Base-by-base conservation (phyloP, 78 protist species). In the Polysphondylium violaceum region DNA sequence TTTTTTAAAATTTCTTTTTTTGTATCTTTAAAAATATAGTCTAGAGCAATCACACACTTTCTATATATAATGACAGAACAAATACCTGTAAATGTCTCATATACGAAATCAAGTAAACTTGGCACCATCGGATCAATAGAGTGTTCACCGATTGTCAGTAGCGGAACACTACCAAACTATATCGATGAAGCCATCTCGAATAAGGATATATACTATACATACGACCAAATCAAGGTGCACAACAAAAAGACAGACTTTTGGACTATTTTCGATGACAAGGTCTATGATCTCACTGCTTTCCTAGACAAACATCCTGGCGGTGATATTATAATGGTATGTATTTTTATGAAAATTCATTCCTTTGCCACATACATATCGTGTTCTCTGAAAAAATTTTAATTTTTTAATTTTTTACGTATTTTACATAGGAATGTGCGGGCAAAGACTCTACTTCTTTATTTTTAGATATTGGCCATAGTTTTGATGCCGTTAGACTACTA, bases 251-350 rank as follows among this genome's bases (percentile, higher is more conserved):
- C 61, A 36, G 93, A 88, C 38, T 47, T 75, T 9, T 95, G 96
- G 97, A n/a, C 92, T 33, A 78, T 85, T 14, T 72, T 96, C 41
- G 7, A 81, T 36, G 92, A 87, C 61, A 91, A 83, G 44, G 97
- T 94, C 25, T 96, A 93, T 73, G 96, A 96, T 53, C 76, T 96
- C 9, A 90, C 97, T n/a, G 16, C 41, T 33, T 96, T 92, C 72
- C 53, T 88, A 16, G 51, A 76, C 3, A 79, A 87, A 55, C 97
- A 96, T 74, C 97, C 97, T 3, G 97, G 97, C 43, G 97, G 97
- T 3, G 86, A 76, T 55, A 94, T 90, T 21, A 93, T 93, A 41
- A 38, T 87, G 76, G 89, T 74, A 43, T 58, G 78, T 33, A 8
- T 21, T 47, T 50, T 33, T n/a, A n/a, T n/a, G n/a, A n/a, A 19